Conservation (phyloP, 768 basidiomycete genomes). For the Mrakia blollopis region DNA sequence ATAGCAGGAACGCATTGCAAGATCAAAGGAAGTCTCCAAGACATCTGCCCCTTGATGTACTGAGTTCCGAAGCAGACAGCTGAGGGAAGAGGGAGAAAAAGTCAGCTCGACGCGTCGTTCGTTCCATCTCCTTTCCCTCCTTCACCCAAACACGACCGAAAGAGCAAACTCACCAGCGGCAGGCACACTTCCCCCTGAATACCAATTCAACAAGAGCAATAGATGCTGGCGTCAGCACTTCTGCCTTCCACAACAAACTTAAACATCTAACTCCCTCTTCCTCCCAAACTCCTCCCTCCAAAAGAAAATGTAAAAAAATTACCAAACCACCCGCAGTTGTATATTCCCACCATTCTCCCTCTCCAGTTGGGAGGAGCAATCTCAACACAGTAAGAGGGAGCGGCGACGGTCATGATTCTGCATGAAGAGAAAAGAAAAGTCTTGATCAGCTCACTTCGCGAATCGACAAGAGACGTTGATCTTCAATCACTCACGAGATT, state of each 20-base stretch:
- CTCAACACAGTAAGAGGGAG: constrained; percentile 53
- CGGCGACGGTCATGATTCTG: constrained; percentile 30
- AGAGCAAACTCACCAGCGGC: neutral
- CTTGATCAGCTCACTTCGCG: no score
- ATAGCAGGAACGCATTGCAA: neutral
- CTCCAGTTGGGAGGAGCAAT: constrained; percentile 54
- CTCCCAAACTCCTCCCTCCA: no score
- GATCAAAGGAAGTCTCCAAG: constrained; percentile 54
- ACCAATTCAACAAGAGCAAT: no score
- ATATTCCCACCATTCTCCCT: neutral
- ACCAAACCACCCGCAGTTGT: constrained; percentile 1
- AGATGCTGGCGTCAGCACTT: no score
- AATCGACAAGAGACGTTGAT: no score
- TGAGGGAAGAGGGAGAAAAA: neutral
- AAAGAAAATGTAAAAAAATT: no score
- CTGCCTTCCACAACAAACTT: no score
- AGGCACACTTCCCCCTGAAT: neutral
- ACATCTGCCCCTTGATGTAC: constrained; percentile 37
- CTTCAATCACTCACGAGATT: neutral
- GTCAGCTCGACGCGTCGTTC: neutral
- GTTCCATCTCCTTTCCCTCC: no score
- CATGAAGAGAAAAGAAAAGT: no score
- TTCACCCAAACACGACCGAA: no score
- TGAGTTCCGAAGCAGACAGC: constrained; percentile 17
- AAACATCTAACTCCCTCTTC: no score